A percentile compares a stretch with the other conserved stretches of the same genome.
Conservation (phyloP, 2,329 filamentous ascomycete genomes). For the Exutisphaerella laricina region DNA sequence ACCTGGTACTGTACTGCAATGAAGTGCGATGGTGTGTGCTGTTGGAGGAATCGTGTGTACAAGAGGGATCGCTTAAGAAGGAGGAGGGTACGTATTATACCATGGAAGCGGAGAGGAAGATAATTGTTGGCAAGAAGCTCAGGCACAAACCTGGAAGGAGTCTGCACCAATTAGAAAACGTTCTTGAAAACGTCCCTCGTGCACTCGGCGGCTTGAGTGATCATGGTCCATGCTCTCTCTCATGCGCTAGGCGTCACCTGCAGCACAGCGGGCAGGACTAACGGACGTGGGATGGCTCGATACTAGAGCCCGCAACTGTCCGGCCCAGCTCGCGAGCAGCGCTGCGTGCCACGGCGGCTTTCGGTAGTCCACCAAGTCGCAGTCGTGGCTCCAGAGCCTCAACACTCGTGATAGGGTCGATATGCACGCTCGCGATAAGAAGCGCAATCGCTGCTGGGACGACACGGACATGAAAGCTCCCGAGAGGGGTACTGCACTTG, state of each 20-base stretch:
- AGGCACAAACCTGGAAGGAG: slow-evolving; percentile 6
- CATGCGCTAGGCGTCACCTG: not conserved
- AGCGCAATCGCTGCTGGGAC: too few species aligned
- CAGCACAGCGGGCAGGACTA: not conserved
- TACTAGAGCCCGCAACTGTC: not conserved
- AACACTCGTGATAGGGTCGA: not conserved
- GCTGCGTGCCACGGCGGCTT: not conserved
- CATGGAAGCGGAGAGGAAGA: slow-evolving; percentile 1
- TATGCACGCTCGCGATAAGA: not conserved
- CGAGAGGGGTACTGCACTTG: not conserved
- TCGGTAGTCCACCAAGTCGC: not conserved
- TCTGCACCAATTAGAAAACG: not conserved
- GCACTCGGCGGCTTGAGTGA: slow-evolving; percentile 7
- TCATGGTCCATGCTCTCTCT: slow-evolving; percentile 4
- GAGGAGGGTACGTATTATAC: slow-evolving; percentile 7
- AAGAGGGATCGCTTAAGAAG: slow-evolving; percentile 7
- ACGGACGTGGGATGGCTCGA: slow-evolving; percentile 1
- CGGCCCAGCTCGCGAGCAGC: not conserved
- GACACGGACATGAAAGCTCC: not conserved
- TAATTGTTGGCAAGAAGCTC: slow-evolving; percentile 4
- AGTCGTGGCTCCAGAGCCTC: not conserved
- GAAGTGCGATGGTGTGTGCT: slow-evolving; percentile 9
- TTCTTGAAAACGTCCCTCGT: slow-evolving; percentile 5
- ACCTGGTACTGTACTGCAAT: not conserved
- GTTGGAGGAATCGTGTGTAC: not conserved